Conservation (phyloP, 202 grass and related monocot species). For the Carex arenaria region DNA sequence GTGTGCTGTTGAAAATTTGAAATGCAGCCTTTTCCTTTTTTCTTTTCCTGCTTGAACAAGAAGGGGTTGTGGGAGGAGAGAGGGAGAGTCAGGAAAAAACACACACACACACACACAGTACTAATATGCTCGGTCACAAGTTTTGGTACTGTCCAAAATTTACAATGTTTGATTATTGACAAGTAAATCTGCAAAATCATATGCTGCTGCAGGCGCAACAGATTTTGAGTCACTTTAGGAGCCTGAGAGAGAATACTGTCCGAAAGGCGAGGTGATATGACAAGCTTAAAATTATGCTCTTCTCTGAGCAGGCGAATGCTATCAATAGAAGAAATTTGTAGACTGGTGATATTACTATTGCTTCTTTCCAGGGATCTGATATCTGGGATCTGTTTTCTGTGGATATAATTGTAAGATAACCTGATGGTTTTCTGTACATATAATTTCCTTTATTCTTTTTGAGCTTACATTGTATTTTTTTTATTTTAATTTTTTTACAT, state of each 20-base stretch:
- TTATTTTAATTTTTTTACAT: background rate
- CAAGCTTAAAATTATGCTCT: background rate
- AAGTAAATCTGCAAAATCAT: background rate
- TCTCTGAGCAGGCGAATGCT: background rate
- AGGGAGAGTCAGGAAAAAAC: background rate
- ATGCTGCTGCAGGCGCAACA: constrained; percentile 39
- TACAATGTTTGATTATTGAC: background rate
- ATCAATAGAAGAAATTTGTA: background rate
- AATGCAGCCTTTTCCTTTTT: background rate
- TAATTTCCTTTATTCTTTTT: constrained; percentile 7
- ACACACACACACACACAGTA: background rate
- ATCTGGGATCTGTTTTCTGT: background rate
- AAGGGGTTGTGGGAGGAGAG: background rate
- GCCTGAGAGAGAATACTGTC: constrained; percentile 22
- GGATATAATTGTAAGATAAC: constrained; percentile 9
- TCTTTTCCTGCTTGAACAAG: background rate
- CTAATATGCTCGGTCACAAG: background rate
- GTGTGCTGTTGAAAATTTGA: background rate
- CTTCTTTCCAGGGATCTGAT: background rate
- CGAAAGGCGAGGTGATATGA: constrained; percentile 26
- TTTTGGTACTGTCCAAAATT: background rate
- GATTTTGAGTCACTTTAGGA: constrained; percentile 46
- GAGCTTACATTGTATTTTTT: background rate
- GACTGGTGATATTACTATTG: background rate
- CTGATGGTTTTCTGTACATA: background rate